phyloP scores from a whole-genome alignment of 805 yeast species.

The Candida corydali region DNA sequence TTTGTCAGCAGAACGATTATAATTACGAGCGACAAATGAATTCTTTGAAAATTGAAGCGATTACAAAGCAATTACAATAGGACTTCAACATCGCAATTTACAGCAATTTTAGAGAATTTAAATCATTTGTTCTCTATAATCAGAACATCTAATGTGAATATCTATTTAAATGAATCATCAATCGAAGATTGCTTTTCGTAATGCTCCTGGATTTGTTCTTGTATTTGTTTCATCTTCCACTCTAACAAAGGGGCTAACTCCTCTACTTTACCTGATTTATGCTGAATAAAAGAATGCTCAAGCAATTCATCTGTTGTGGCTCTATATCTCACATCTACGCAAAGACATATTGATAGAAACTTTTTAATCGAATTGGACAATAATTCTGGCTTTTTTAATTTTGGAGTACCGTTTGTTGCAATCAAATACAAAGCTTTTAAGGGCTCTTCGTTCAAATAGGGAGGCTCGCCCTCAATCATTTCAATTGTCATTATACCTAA shows the following conservation, averaged over 20 bases:
- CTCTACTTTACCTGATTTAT: conserved; percentile 54
- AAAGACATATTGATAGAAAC: conserved; percentile 84
- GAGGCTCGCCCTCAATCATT: conserved; percentile 86
- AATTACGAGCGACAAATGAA: too few relatives aligned
- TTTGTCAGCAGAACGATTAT: too few relatives aligned
- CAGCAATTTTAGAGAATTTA: background rate
- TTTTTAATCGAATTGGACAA: conserved; percentile 75
- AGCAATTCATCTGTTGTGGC: conserved; percentile 87
- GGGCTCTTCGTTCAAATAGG: conserved; percentile 77
- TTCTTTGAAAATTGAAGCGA: too few relatives aligned
- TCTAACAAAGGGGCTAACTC: conserved; percentile 59
- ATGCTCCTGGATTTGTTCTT: conserved; percentile 5
- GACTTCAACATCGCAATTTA: too few relatives aligned
- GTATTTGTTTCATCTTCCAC: conserved; percentile 28
- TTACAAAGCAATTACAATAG: too few relatives aligned
- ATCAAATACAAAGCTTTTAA: conserved; percentile 70
- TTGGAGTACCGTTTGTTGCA: conserved; percentile 80
- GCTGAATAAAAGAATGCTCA: conserved; percentile 65
- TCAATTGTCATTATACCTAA: conserved; percentile 83
- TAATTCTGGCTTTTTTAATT: conserved; percentile 61
- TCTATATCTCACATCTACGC: conserved; percentile 90
- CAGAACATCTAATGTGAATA: too few relatives aligned
- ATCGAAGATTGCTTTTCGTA: background rate
- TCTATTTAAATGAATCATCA: background rate
- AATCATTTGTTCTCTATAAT: too few relatives aligned